Evolutionary conservation across 345 rosid species (phyloP), one percentile per base, ranked within the genome.

Genomic region (Citrus glauca): DNA sequence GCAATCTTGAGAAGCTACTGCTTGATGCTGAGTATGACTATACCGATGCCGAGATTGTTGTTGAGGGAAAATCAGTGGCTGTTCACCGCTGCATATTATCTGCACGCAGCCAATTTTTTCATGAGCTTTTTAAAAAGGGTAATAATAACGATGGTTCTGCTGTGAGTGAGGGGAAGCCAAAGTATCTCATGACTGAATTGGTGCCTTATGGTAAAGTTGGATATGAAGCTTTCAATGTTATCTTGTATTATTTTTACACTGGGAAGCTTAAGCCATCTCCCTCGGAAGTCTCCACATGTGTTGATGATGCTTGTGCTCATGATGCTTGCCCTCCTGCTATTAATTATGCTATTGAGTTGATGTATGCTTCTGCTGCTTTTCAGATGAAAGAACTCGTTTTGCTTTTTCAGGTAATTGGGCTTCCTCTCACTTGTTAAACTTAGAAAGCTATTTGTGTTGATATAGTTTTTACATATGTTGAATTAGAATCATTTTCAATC

Each of bases 11-110:
- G 60, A 78, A 78, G 69, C 64, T 87, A 25, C 33, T 83, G 71
- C 30, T 72, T 9, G 75, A 75, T 40, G 19, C 25, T 6, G 71
- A 74, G 4, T 75, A 70, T 56, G 76, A 68, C 65, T 86, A 82
- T 67, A 68, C 75, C 22, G 91, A 88, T 66, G 85, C 83, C 19
- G 85, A 82, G 68, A 82, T 88, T 28, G 85, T 73, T 19, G 87
- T 86, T 25, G 87, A 84, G 45, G 87, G 74, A 22, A 67, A 40
- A 30, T 24, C 80, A 0, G 85, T 88, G 28, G 81, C 86, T 37
- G 88, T 87, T 32, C 86, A 89, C 64, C 70, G 91, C 63, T 85
- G 90, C 73, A 56, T 89, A 30, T 75, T 89, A 73, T 87, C 90
- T 24, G 84, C 89, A 7, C 79, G 90, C 61, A 89, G 91, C 48